Conservation (phyloP, 1,284 basidiomycete genomes). For the Anthracocystis walkeri region DNA sequence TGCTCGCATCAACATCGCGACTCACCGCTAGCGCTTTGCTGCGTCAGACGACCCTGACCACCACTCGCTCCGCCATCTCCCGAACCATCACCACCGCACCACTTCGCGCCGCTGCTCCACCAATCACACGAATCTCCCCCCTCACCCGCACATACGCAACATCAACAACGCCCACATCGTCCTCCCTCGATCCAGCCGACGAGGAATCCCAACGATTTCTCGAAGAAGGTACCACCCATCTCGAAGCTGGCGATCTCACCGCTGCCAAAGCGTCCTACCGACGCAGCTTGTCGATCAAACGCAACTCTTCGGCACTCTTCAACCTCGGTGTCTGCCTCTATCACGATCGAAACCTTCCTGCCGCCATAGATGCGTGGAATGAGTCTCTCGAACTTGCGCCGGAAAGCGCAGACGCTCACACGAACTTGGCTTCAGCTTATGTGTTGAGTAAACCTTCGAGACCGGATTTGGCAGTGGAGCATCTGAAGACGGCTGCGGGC, state of each 20-base stretch:
- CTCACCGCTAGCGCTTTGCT: conserved; percentile 5
- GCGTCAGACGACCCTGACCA: background rate
- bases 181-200: conserved; percentile 84
- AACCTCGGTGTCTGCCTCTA: conserved; percentile 90
- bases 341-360: conserved; percentile 77
- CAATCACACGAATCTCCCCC: background rate
- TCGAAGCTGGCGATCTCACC: conserved; percentile 89
- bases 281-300: conserved; percentile 83
- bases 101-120: background rate
- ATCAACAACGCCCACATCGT: conserved; percentile 82
- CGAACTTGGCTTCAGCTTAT: conserved; percentile 93
- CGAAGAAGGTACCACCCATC: conserved; percentile 85
- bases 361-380: conserved; percentile 61
- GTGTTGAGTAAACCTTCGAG: conserved; percentile 85
- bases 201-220: conserved; percentile 83
- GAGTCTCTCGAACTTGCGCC: conserved; percentile 76
- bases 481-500: conserved; percentile 80
- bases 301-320: conserved; percentile 84
- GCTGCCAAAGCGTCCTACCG: conserved; percentile 82
- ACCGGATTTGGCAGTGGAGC: conserved; percentile 86
- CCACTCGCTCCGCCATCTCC: background rate
- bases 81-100: conserved; percentile 7
- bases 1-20: conserved; percentile 35
- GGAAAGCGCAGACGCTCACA: conserved; percentile 88
- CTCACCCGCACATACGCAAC: conserved; percentile 76